A percentile compares a stretch with the other conserved stretches of the same genome.
phyloP scores from a whole-genome alignment of 306 rosid genomes.

The Lotus japonicus region DNA sequence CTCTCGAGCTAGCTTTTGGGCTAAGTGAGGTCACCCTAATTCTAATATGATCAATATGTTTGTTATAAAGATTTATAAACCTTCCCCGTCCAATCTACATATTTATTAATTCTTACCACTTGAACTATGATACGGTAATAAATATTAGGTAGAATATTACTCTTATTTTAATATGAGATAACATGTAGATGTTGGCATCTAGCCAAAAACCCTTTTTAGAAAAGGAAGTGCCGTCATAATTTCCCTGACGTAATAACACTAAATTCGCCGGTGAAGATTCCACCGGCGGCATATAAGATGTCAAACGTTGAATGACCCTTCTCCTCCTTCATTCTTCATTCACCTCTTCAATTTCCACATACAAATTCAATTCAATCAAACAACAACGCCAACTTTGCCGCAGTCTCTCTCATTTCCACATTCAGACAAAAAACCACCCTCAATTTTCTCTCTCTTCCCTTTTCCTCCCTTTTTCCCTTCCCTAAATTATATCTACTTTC shows the following conservation, averaged over 20 bases:
- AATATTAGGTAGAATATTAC: too few species aligned
- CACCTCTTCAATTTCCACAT: background rate
- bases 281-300: conserved; percentile 10
- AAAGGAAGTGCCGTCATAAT: background rate
- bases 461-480: background rate
- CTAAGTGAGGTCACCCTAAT: too few species aligned
- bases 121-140: too few species aligned
- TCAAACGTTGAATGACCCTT: conserved; percentile 10
- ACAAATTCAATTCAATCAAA: background rate
- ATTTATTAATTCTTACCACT: too few species aligned
- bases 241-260: too few species aligned
- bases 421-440: conserved; percentile 16
- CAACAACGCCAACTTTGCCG: background rate
- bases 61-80: too few species aligned
- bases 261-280: conserved; percentile 26
- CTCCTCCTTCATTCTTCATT: background rate
- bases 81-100: too few species aligned
- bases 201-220: too few species aligned
- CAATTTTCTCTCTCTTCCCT: background rate
- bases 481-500: background rate
- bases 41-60: too few species aligned
- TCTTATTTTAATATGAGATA: too few species aligned
- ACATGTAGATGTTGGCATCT: too few species aligned
- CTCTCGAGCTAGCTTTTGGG: too few species aligned
- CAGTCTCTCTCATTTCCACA: conserved; percentile 9